phyloP scores from a whole-genome alignment of 2,329 filamentous ascomycete genomes.

The Diaporthe helianthi region DNA sequence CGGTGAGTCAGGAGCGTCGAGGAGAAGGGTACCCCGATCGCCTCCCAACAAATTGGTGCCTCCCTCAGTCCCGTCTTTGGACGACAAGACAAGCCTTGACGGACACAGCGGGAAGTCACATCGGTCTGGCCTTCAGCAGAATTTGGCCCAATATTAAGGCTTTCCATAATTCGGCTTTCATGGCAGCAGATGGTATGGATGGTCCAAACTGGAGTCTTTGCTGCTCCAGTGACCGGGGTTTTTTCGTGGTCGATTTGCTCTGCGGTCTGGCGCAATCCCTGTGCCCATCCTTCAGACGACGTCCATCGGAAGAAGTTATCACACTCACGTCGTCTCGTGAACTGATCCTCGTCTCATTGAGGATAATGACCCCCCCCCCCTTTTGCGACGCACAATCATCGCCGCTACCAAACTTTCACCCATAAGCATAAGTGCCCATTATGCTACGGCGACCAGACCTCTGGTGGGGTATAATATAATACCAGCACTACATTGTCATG shows the following conservation, averaged over 20 bases:
- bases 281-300: neutral
- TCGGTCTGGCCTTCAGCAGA: slow-evolving; percentile 7
- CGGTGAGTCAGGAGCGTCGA: slow-evolving; percentile 12
- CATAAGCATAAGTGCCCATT: neutral
- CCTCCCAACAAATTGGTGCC: slow-evolving; percentile 3
- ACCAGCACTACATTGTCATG: neutral
- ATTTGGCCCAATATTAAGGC: slow-evolving; percentile 20
- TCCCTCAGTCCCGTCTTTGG: slow-evolving; percentile 9
- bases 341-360: slow-evolving; percentile 18
- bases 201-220: neutral
- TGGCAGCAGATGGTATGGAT: neutral
- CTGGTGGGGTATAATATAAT: neutral
- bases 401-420: neutral
- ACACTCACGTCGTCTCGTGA: neutral
- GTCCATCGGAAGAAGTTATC: neutral
- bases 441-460: neutral
- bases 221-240: neutral
- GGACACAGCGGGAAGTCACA: neutral
- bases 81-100: slow-evolving; percentile 6
- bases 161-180: slow-evolving; percentile 2
- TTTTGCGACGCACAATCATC: neutral
- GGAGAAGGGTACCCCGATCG: neutral
- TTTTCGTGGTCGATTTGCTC: neutral
- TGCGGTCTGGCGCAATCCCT: neutral
- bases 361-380: neutral